Percentiles rank a stretch among this genome's conserved stretches.
Evolutionary conservation across 78 protist genomes (phyloP).

Genomic region (Dictyostelium intermedium): DNA sequence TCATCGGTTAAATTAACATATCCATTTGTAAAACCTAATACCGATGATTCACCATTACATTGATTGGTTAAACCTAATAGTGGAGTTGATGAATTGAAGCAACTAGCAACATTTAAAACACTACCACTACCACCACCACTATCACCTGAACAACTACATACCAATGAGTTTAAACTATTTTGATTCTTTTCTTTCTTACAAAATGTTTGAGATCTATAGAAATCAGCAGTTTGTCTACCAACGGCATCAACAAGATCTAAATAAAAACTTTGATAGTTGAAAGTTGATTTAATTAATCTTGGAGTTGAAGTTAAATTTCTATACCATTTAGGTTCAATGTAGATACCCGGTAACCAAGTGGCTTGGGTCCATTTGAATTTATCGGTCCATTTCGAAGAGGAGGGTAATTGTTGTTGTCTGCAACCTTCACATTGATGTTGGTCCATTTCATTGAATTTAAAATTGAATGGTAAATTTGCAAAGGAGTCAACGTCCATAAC

Average conservation of each 20-base stretch:
- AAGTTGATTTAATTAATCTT: background rate
- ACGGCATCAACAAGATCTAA: background rate
- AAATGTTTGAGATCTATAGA: conserved; percentile 20
- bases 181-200: conserved; percentile 45
- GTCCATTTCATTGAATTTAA: conserved; percentile 7
- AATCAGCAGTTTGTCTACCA: background rate
- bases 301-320: background rate
- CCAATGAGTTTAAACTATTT: conserved; percentile 9
- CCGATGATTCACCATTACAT: background rate
- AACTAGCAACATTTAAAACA: background rate
- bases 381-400: background rate
- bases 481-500: background rate
- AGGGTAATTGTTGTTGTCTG: background rate
- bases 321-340: background rate
- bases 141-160: conserved; percentile 25
- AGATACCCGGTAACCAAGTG: conserved; percentile 14
- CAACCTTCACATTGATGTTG: background rate
- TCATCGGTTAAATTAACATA: background rate
- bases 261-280: background rate
- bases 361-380: conserved; percentile 25
- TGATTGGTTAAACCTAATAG: background rate
- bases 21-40: conserved; percentile 3
- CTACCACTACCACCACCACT: background rate
- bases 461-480: background rate
- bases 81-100: background rate